Evolutionary conservation across 257 asterid species (phyloP), one percentile per base, ranked within the genome.

Genomic region (Plectranthus barbatus): DNA sequence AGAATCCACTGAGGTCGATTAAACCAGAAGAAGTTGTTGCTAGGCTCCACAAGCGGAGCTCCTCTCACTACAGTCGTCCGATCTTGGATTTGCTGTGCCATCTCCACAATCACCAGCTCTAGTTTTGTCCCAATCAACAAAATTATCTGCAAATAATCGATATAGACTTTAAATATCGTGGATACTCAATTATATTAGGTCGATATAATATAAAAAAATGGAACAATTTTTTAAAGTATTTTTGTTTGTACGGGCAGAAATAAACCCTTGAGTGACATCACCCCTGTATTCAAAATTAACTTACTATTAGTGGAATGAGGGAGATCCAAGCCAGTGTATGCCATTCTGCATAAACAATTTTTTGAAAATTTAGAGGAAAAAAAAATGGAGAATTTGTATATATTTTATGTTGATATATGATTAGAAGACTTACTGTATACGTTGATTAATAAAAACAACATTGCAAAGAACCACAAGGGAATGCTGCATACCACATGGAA

Each of bases 71-170:
- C 82, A 23, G 80, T 68, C 1, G 80, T 58, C 13, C 79, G 62
- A 41, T 81, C 87, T 68, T 83, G 79, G 29, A 85, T 83, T 74
- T 85, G 86, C 14, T 83, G 83, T 15, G 87, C 90, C 94, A 85
- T 85, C 48, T 85, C 94, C 74, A 74, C 58, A 5, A 85, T 85
- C 48, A 85, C 84, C 11, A 85, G 78, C 69, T 85, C 90, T 2
- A 85, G 81, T 61, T 83, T 83, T 0, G 84, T 79, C 0, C 90
- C 94, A 39, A 81, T 73, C 18, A 79, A 51, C 5, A 85, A 56
- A 31, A 85, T 52, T 60, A 83, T 77, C 94, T 85, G 70, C 41
- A 29, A 19, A n/a, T n/a, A n/a, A n/a, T n/a, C n/a, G n/a, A n/a
- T n/a, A n/a, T n/a, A n/a, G n/a, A n/a, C n/a, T n/a, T n/a, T n/a